Evolutionary conservation across 371 early-diverging fungal genomes (phyloP).

Genomic region (Haplosporangium sp.): DNA sequence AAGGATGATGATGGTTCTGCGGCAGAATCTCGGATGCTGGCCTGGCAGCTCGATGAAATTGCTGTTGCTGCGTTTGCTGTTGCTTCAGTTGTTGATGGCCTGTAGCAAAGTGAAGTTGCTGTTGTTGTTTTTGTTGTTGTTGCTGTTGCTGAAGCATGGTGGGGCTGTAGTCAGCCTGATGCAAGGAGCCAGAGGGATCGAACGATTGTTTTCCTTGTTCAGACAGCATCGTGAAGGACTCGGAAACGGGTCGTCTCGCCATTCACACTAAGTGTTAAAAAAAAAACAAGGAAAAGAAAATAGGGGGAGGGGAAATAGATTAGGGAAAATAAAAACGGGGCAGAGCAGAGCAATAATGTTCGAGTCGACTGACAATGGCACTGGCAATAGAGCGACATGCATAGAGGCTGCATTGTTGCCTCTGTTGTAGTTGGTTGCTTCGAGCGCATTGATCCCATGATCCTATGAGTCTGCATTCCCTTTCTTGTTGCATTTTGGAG

Average conservation of each 20-base stretch:
- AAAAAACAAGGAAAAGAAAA: neutral
- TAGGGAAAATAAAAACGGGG: neutral
- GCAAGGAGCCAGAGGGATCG: constrained; percentile 42
- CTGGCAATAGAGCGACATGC: too few species aligned
- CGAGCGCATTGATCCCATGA: too few species aligned
- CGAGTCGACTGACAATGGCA: too few species aligned
- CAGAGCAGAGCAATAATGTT: too few species aligned
- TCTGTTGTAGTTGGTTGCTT: too few species aligned
- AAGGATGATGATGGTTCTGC: constrained; percentile 39
- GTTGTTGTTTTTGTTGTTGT: constrained; percentile 40
- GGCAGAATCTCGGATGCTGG: constrained; percentile 51
- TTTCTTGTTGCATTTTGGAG: too few species aligned
- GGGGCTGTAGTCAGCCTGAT: constrained; percentile 41
- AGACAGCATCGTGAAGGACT: constrained; percentile 51
- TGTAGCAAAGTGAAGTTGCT: constrained; percentile 25
- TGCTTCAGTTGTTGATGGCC: constrained; percentile 31
- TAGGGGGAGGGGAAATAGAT: neutral
- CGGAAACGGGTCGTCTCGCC: constrained; percentile 53
- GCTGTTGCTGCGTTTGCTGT: constrained; percentile 23
- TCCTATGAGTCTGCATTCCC: too few species aligned
- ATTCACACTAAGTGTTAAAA: constrained; percentile 20
- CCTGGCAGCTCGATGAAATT: constrained; percentile 37
- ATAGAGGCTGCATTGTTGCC: too few species aligned
- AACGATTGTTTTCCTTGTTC: constrained; percentile 49
- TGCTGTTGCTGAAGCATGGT: constrained; percentile 48